Conservation (phyloP, 495 filamentous ascomycete genomes). For the Neurospora pannonica region DNA sequence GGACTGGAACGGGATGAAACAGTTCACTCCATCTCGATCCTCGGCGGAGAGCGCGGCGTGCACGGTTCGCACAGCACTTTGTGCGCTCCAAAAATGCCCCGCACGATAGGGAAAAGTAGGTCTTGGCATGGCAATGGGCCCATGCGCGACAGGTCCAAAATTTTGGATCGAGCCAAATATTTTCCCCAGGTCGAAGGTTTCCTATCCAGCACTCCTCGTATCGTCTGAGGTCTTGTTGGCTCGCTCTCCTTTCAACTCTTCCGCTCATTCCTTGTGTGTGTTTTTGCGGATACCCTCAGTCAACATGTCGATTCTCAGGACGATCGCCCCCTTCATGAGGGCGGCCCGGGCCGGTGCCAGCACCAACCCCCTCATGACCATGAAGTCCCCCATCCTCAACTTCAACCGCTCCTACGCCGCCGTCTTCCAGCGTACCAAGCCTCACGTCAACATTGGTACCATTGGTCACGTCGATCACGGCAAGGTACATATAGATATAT, state of each 20-base stretch:
- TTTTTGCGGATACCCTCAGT: slow-evolving; percentile 9
- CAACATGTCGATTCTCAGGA: slow-evolving; percentile 58
- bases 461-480: slow-evolving; percentile 99
- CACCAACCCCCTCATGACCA: slow-evolving; percentile 54
- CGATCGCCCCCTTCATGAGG: slow-evolving; percentile 59
- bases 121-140: slow-evolving; percentile 4
- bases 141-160: neutral
- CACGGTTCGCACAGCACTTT: neutral
- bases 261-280: slow-evolving; percentile 20
- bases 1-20: neutral
- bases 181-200: slow-evolving; percentile 1
- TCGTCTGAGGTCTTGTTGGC: neutral
- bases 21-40: neutral
- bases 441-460: slow-evolving; percentile 98
- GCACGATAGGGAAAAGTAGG: neutral
- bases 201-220: slow-evolving; percentile 3
- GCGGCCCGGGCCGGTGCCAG: slow-evolving; percentile 54
- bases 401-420: slow-evolving; percentile 64
- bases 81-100: neutral
- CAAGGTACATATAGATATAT: slow-evolving; percentile 53
- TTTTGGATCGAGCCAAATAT: slow-evolving; percentile 18
- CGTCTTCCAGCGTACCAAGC: slow-evolving; percentile 77
- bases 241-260: slow-evolving; percentile 9
- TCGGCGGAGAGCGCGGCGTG: neutral
- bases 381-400: slow-evolving; percentile 51